Conservation (phyloP, 192 early-diverging fungal genomes). For the Polychytrium aggregatum region DNA sequence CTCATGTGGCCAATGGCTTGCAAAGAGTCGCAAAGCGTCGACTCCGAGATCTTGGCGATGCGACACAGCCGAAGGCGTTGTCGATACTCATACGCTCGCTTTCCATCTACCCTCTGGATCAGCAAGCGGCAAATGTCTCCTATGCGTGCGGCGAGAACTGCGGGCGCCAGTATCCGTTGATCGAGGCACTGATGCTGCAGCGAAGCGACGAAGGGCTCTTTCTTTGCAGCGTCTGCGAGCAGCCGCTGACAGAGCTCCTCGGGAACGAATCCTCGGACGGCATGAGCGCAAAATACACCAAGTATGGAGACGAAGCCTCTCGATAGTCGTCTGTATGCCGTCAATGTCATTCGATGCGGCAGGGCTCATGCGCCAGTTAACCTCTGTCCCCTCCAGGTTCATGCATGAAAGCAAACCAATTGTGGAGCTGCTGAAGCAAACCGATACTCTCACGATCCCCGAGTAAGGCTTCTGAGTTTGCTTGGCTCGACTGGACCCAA, state of each 20-base stretch:
- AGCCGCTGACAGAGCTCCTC: too few species aligned
- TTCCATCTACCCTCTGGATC: neutral
- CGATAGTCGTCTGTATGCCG: too few species aligned
- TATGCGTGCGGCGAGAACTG: too few species aligned
- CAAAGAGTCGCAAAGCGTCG: neutral
- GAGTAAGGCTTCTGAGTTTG: too few species aligned
- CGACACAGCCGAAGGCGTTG: conserved; percentile 11
- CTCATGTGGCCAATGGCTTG: too few species aligned
- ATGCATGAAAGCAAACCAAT: conserved; percentile 26
- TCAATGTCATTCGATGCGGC: conserved; percentile 4
- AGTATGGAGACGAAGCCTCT: conserved; percentile 3
- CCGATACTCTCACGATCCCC: conserved; percentile 22
- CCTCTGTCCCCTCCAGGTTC: conserved; percentile 8
- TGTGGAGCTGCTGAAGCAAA: conserved; percentile 22
- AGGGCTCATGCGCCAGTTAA: neutral
- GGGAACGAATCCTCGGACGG: conserved; percentile 2
- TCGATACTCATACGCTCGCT: conserved; percentile 9
- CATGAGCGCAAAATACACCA: conserved; percentile 13
- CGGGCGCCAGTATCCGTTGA: too few species aligned
- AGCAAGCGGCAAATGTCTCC: too few species aligned
- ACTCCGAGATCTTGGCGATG: neutral
- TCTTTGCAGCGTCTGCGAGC: too few species aligned
- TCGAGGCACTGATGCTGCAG: too few species aligned
- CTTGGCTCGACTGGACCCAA: too few species aligned
- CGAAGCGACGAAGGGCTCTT: too few species aligned